Base-by-base conservation (phyloP, 495 filamentous ascomycete genomes). In the Penicillium egyptiacum region DNA sequence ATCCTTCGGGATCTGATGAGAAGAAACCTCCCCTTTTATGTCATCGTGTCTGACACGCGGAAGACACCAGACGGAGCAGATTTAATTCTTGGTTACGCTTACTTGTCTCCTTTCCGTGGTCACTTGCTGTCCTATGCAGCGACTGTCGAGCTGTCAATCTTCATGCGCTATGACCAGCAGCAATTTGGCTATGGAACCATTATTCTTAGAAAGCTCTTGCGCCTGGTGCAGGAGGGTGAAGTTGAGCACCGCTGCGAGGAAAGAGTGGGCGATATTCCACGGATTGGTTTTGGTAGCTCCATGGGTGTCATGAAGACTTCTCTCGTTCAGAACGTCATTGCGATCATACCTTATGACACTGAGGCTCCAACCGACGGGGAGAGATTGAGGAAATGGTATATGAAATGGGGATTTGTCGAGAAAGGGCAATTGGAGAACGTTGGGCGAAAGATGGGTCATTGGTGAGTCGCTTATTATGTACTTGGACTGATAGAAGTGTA, bases 141-240 rank as follows among this genome's bases (percentile, higher is more conserved):
- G 0, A 70, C 70, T 0, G 70, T 72, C 0, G 69, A 75, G 45
- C 45, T 70, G 4, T 57, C 55, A 3, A 57, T 73, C 3, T 74
- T 68, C 44, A 47, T 73, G 19, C 68, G 64, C 50, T 69, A 62
- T 1, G 50, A 59, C 2, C 26, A 68, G 28, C 62, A 59, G 26
- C 39, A 42, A 7, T 61, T 40, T 7, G 53, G 49, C n/a, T 56
- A 54, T 16, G 71, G 70, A 14, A 58, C 57, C 2, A 35, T 10
- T 16, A 43, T 74, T 11, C 56, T 74, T 2, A 25, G 43, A 0
- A 41, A 33, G 2, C 17, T 72, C 0, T 16, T 72, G 2, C 45
- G 25, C 0, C n/a, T 37, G 2, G 46, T 67, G 9, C 25, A 30
- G 11, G 19, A 35, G n/a, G 44, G 55, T 4, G 20, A 47, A 1